Base-by-base conservation (phyloP, 1,284 basidiomycete species). In the Caloboletus inedulis region DNA sequence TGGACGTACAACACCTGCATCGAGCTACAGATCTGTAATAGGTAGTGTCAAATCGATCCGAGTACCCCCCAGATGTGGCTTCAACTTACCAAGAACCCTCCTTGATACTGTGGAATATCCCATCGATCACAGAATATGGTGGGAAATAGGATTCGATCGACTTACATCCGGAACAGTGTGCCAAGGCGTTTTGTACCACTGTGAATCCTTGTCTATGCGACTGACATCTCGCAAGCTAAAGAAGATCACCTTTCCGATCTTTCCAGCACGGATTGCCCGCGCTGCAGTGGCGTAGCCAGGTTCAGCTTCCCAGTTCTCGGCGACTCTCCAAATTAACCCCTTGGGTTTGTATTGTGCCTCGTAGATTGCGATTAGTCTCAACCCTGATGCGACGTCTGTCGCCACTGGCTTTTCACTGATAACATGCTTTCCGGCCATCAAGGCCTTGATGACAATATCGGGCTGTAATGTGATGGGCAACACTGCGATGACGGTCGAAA, bases 401-500 rank as follows among this genome's bases (percentile, higher is more conserved):
- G 83, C 89, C n/a, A 94, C 77, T 7, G 92, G 92, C 64, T 94
- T 94, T 75, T 93, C 87, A 68, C 85, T 87, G 51, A 94, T 68
- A 45, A 94, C 90, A 62, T 93, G 88, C 71, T 94, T 94, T 21
- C 91, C 89, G 0, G 87, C 85, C 12, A 73, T 76, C 36, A 87
- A 71, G 1, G 79, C 77, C 60, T 78, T 79, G 52, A 82, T 69
- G 53, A 94, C 74, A 49, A 92, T 73, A 8, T 71, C 70, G 1
- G 91, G 89, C 66, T 92, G 90, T 12, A 77, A 62, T 0, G 80
- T 80, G 66, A 94, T 93, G 0, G 92, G 91, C 10, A 94, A 75
- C 2, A 81, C 84, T 45, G 94, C 72, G 63, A 92, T 80, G 41
- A 94, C 87, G 18, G 84, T 82, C 18, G 75, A 66, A 58, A 94